Conservation (phyloP, 176 grass and related monocot genomes). For the Triticum urartu region DNA sequence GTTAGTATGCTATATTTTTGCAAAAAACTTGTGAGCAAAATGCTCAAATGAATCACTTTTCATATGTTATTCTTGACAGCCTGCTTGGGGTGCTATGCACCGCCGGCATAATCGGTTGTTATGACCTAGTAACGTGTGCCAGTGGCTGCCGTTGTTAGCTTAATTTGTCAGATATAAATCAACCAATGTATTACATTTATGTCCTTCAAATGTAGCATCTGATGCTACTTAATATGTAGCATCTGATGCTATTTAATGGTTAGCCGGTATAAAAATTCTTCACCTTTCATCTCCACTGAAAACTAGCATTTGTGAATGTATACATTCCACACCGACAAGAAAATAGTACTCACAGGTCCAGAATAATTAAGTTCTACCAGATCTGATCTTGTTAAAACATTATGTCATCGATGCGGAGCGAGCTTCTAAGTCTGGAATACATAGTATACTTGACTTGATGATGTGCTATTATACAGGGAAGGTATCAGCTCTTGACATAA, state of each 20-base stretch:
- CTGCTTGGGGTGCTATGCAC: neutral
- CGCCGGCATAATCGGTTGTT: neutral
- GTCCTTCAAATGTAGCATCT: neutral
- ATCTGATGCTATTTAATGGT: neutral
- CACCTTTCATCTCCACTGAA: neutral
- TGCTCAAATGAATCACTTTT: constrained; percentile 15
- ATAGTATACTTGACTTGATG: constrained; percentile 13
- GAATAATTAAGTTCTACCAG: neutral
- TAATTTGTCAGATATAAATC: constrained; percentile 9
- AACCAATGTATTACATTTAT: constrained; percentile 3
- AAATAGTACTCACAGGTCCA: neutral
- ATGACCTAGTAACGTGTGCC: neutral
- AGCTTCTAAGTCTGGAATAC: neutral
- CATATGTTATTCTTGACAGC: constrained; percentile 1
- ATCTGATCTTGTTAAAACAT: constrained; percentile 4
- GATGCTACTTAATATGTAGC: neutral
- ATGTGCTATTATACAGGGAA: constrained; percentile 52
- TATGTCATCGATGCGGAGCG: neutral
- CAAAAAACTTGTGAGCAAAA: constrained; percentile 9
- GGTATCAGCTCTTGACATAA: constrained; percentile 83
- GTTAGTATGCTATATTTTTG: neutral
- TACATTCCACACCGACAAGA: constrained; percentile 10
- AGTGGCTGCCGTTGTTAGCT: neutral
- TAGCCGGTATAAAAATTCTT: neutral
- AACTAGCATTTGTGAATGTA: neutral